Base-by-base conservation (phyloP, 495 filamentous ascomycete species). In the Penicillium egyptiacum region DNA sequence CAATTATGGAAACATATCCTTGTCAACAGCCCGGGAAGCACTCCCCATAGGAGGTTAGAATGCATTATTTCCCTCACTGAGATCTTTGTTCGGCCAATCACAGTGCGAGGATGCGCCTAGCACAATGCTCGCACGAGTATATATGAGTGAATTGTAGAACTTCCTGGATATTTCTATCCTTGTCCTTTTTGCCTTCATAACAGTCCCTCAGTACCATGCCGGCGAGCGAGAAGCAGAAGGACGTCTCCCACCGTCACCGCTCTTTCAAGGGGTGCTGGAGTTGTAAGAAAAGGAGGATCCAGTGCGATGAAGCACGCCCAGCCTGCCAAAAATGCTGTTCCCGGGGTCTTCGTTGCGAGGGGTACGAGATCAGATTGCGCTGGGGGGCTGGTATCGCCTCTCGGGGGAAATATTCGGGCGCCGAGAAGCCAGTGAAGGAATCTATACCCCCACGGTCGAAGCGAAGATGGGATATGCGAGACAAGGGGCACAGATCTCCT, bases 321-420 rank as follows among this genome's bases (percentile, higher is more conserved):
- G 55, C 51, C 14, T 70, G 68, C 45, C 40, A 53, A 44, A 67
- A 42, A 37, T 70, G 68, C 47, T 55, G 35, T 17, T 35, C 49
- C 4, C 45, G 61, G 16, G 68, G 68, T 5, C 20, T 67, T 11
- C 28, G 39, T 10, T 70, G 68, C 26, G 68, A 67, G 52, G 68
- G 68, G 9, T 70, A 70, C 41, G 66, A 69, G 19, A 60, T 70
- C 12, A 53, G 68, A 37, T 57, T 70, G 39, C 66, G 68, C 5
- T 70, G 68, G 68, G 68, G 68, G 14, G 59, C 66, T 30, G 68
- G 68, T 1, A 69, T 70, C 25, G 68, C 68, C 14, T 70, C 68
- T 4, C 33, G 68, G 17, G 68, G 68, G 14, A 61, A 62, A 19
- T 70, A 56, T 22, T 63, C 58, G 4, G 68, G 68, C 1, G 68